Evolutionary conservation across 257 asterid genomes (phyloP), one percentile per base, ranked within the genome.

Genomic region (Solanum stenotomum): DNA sequence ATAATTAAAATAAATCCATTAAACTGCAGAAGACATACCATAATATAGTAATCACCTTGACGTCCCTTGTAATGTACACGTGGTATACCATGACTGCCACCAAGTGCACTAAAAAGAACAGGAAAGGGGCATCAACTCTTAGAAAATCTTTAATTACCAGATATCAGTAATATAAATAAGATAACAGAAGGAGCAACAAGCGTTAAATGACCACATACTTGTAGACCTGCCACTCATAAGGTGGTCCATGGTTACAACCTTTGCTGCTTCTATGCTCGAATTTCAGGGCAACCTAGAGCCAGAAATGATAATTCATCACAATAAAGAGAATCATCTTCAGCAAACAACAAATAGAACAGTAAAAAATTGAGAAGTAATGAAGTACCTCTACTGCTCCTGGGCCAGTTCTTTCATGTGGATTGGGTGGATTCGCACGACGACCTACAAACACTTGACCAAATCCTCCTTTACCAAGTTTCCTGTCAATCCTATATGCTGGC

Each of bases 391-490:
- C 35, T 14, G 99, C 99, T 68, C 96, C 95, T 13, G 99, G 92
- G 76, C 99, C 99, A 38, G 90, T 92, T 89, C 95, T 95, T 93
- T 96, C 98, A 89, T 78, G 86, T 31, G 92, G 98, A 88, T 91
- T 91, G 52, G 93, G 90, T 23, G 95, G 94, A 87, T 94, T 95
- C 71, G 92, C 90, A 56, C 97, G 94, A 12, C 98, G 95, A 86
- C 99, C 99, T 72, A 95, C 97, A 91, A 89, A 94, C 40, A 97
- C 99, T 91, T 97, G 99, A 52, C 99, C 99, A 90, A 97, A 97
- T 40, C 98, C 99, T 86, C 99, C 98, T 92, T 96, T 95, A 65
- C 99, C 99, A 78, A 96, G 93, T 90, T 94, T 96, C 91, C 84
- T 92, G 15, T 94, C 98, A 78, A 93, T 87, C 88, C 91, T 90